phyloP scores from a whole-genome alignment of 208 protist species.

The Trypanosoma lewisi region DNA sequence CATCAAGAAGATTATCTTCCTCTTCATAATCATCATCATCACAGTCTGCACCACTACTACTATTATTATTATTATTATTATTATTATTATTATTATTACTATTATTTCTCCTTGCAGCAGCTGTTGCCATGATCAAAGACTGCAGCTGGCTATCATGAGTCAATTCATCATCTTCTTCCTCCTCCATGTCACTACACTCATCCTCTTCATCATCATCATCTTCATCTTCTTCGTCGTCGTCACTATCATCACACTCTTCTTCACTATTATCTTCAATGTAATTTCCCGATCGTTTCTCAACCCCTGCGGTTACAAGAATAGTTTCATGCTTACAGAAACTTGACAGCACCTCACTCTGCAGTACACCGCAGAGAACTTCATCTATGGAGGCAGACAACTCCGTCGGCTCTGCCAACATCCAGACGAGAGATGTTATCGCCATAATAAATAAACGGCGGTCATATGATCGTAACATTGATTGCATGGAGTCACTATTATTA shows the following conservation, averaged over 20 bases:
- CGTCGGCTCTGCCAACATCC: slow-evolving; percentile 3
- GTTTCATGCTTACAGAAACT: slow-evolving; percentile 39
- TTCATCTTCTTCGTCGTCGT: slow-evolving; percentile 30
- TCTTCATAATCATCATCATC: slow-evolving; percentile 38
- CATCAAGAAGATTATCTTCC: slow-evolving; percentile 71
- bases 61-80: slow-evolving; percentile 1
- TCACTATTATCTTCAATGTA: slow-evolving; percentile 17
- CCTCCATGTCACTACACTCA: slow-evolving; percentile 16
- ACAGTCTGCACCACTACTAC: slow-evolving; percentile 17
- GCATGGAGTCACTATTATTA: slow-evolving; percentile 25
- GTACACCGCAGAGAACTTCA: slow-evolving; percentile 43
- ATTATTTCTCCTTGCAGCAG: slow-evolving; percentile 29
- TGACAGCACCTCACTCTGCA: slow-evolving; percentile 48
- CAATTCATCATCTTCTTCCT: slow-evolving; percentile 27
- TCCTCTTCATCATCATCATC: slow-evolving; percentile 39
- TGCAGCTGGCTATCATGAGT: slow-evolving; percentile 28
- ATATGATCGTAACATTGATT: slow-evolving; percentile 54
- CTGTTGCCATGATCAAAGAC: slow-evolving; percentile 40
- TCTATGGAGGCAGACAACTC: slow-evolving; percentile 10
- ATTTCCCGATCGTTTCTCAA: slow-evolving; percentile 25
- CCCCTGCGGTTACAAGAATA: slow-evolving; percentile 22
- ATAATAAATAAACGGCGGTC: slow-evolving; percentile 69
- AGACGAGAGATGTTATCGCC: slow-evolving; percentile 34
- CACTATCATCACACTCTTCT: slow-evolving; percentile 38
- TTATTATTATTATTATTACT: not conserved